Conservation (phyloP, 306 rosid species). For the Rosa multiflora region DNA sequence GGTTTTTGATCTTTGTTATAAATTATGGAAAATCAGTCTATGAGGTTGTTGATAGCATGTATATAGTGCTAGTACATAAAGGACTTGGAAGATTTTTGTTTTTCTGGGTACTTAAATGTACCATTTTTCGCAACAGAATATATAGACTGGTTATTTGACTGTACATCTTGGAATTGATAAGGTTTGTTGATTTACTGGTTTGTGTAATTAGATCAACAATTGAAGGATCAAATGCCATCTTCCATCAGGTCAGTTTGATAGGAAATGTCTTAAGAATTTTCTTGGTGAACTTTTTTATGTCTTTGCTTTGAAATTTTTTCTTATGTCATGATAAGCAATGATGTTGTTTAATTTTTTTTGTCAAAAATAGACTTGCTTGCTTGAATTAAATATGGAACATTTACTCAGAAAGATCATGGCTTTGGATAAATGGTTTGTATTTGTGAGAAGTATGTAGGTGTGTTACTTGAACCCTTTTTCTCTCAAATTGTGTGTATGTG, state of each 20-base stretch:
- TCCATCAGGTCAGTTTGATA: not conserved
- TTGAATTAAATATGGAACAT: too few relatives aligned
- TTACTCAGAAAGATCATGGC: too few relatives aligned
- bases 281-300: too few relatives aligned
- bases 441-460: too few relatives aligned
- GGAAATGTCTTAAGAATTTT: not conserved
- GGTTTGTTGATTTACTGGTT: not conserved
- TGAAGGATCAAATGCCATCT: not conserved
- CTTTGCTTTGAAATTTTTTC: too few relatives aligned
- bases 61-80: not conserved
- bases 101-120: not conserved
- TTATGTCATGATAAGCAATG: too few relatives aligned
- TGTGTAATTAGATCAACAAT: not conserved
- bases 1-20: not conserved
- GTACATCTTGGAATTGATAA: not conserved
- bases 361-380: too few relatives aligned
- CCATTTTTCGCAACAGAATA: not conserved
- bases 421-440: too few relatives aligned
- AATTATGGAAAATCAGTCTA: not conserved
- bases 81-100: not conserved
- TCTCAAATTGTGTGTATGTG: too few relatives aligned
- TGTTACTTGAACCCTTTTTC: too few relatives aligned
- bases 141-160: not conserved
- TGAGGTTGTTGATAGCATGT: not conserved
- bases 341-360: too few relatives aligned